Conservation (phyloP, 257 asterid genomes). For the Eustoma russellianum region DNA sequence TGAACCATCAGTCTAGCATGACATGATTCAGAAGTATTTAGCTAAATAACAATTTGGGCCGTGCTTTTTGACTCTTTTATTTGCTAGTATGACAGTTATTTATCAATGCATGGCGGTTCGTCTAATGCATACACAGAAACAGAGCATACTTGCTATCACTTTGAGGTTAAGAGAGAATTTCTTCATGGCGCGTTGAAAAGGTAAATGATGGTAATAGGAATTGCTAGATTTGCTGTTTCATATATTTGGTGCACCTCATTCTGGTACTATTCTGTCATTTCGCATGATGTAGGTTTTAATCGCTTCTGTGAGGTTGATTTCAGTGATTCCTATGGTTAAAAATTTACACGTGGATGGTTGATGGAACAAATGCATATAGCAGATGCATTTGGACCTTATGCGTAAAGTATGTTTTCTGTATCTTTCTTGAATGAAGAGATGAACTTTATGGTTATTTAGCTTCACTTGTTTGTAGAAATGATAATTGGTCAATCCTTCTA, state of each 20-base stretch:
- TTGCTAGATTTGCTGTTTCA: no score
- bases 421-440: no score
- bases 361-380: no score
- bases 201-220: constrained; percentile 20
- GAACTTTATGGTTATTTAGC: no score
- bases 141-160: constrained; percentile 95
- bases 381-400: not conserved
- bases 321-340: no score
- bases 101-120: constrained; percentile 98
- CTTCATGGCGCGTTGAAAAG: constrained; percentile 84
- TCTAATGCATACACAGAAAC: constrained; percentile 99
- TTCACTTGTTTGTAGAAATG: no score
- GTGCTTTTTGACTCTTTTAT: constrained; percentile 33
- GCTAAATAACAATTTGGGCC: constrained; percentile 8
- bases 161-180: constrained; percentile 90
- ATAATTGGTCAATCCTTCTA: no score
- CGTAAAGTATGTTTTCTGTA: not conserved
- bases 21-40: constrained; percentile 7
- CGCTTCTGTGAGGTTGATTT: no score
- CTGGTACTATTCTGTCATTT: no score
- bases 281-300: no score
- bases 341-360: no score
- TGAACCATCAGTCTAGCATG: constrained; percentile 3
- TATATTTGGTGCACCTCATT: no score
- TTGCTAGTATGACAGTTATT: constrained; percentile 89